Evolutionary conservation across 371 early-diverging fungal genomes (phyloP).

Genomic region (Syncephalis fuscata): DNA sequence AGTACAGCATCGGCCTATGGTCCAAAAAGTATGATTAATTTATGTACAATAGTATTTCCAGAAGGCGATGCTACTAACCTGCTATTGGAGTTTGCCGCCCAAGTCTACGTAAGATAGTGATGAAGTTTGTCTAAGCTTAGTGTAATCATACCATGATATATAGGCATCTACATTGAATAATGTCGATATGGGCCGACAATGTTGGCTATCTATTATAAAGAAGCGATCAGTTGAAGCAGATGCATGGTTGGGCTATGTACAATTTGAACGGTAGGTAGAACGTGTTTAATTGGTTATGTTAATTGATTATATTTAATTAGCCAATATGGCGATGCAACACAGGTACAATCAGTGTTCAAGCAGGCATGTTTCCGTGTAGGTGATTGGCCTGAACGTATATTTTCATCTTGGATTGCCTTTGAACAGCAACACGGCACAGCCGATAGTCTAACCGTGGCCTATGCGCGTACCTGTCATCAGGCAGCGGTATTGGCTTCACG

Average conservation of each 20-base stretch:
- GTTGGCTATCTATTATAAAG: not conserved
- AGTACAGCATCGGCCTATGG: no score
- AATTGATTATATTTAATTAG: not conserved
- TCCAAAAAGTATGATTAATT: not conserved
- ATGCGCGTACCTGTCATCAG: not conserved
- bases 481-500: not conserved
- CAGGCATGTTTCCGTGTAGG: not conserved
- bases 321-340: not conserved
- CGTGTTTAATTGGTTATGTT: not conserved
- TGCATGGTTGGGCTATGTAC: not conserved
- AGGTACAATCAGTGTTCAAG: not conserved
- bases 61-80: not conserved
- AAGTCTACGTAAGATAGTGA: not conserved
- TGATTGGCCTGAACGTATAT: not conserved
- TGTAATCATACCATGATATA: not conserved
- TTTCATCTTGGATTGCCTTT: not conserved
- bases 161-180: not conserved
- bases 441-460: not conserved
- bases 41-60: not conserved
- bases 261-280: not conserved
- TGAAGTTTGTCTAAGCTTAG: no score
- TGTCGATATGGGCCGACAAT: not conserved
- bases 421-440: not conserved
- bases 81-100: not conserved
- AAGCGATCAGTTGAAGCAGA: not conserved